A percentile compares a stretch with the other conserved stretches of the same genome.
Conservation (phyloP, 306 rosid species). For the Dalbergia cochinchinensis region DNA sequence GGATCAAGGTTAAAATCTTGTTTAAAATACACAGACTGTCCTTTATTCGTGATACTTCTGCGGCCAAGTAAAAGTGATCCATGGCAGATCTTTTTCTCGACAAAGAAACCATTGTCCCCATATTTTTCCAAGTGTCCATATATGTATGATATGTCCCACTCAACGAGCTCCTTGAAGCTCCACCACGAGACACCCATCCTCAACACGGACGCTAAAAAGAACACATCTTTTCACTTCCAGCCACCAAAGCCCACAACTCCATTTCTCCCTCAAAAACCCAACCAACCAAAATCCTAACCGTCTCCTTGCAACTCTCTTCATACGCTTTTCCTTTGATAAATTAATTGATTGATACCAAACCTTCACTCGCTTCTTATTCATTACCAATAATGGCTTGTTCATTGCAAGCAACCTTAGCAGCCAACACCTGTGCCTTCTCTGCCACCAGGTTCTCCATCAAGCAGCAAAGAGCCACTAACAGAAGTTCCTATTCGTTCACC, state of each 20-base stretch:
- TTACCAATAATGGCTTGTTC: constrained; percentile 62
- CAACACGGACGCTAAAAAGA: background rate
- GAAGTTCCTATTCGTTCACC: constrained; percentile 45
- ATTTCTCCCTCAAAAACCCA: background rate
- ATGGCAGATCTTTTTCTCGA: no score
- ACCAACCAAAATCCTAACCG: constrained; percentile 12
- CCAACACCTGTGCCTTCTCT: constrained; percentile 66
- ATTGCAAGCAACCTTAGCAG: constrained; percentile 74
- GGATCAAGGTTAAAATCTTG: no score
- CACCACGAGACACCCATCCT: constrained; percentile 51
- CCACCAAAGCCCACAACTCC: background rate
- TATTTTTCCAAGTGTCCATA: no score
- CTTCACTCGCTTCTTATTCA: background rate
- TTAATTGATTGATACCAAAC: no score
- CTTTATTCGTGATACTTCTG: no score
- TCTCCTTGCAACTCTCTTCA: background rate
- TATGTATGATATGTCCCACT: constrained; percentile 1
- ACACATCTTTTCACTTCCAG: background rate
- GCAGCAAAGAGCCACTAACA: constrained; percentile 46
- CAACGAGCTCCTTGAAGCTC: constrained; percentile 47
- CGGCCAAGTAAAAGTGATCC: no score
- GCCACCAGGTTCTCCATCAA: constrained; percentile 50
- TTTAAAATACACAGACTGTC: no score
- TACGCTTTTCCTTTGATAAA: background rate
- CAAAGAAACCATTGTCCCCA: no score